A percentile compares a stretch with the other conserved stretches of the same genome.
Evolutionary conservation across 2,329 filamentous ascomycete species (phyloP).

Genomic region (Aspergillus ibericus): DNA sequence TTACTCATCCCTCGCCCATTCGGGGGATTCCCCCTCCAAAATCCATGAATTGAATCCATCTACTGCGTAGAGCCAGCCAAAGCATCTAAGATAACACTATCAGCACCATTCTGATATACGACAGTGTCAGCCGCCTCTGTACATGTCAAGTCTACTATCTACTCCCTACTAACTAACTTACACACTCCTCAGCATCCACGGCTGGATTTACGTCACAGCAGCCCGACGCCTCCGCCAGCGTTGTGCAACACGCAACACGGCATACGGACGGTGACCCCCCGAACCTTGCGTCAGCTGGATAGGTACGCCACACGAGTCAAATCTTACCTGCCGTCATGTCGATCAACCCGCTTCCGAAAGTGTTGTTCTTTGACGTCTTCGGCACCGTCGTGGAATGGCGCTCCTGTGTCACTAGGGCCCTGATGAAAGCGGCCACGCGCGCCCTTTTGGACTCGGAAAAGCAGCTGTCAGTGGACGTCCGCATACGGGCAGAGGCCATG

Average conservation of each 20-base stretch:
- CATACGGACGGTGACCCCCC: not conserved
- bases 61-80: too few species aligned
- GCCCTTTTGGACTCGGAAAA: constrained; percentile 50
- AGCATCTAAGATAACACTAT: too few species aligned
- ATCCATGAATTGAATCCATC: not conserved
- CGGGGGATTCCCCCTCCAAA: not conserved
- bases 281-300: not conserved
- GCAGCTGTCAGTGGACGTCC: constrained; percentile 50
- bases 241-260: not conserved
- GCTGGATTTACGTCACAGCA: not conserved
- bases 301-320: not conserved
- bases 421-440: constrained; percentile 53
- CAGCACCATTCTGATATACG: too few species aligned
- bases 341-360: constrained; percentile 20
- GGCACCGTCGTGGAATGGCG: constrained; percentile 77
- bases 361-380: constrained; percentile 39
- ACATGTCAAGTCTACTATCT: not conserved
- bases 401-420: constrained; percentile 60
- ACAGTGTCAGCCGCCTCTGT: not conserved
- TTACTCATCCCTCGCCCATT: not conserved
- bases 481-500: constrained; percentile 52
- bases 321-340: constrained; percentile 20
- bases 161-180: not conserved
- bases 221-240: not conserved
- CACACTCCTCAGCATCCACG: not conserved